Evolutionary conservation across 2,329 filamentous ascomycete genomes (phyloP).

Genomic region (Alternaria postmessia): DNA sequence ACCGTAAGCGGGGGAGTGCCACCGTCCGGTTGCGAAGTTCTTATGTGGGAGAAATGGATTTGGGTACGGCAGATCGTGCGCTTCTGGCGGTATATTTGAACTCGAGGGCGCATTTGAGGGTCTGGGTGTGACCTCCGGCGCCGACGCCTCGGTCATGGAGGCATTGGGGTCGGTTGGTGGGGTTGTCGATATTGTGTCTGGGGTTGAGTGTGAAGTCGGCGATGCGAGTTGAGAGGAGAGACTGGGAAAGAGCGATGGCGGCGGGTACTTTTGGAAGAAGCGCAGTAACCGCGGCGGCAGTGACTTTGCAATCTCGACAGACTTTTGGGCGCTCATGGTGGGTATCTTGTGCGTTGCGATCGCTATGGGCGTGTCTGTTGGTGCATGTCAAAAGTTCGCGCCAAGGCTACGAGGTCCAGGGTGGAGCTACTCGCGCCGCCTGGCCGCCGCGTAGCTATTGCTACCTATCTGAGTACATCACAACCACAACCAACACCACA

Average conservation of each 20-base stretch:
- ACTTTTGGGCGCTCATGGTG: conserved; percentile 42
- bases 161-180: conserved; percentile 51
- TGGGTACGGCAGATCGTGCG: conserved; percentile 60
- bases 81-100: conserved; percentile 23
- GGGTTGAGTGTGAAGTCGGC: conserved; percentile 16
- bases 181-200: conserved; percentile 32
- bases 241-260: conserved; percentile 59
- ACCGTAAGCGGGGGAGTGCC: conserved; percentile 84
- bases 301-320: conserved; percentile 68
- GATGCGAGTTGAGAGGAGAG: conserved; percentile 31
- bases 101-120: conserved; percentile 21
- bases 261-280: conserved; percentile 92
- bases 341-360: conserved; percentile 16
- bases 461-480: conserved; percentile 26
- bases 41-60: conserved; percentile 86
- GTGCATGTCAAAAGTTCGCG: conserved; percentile 21
- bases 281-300: conserved; percentile 80
- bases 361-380: background rate
- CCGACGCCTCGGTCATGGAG: conserved; percentile 42
- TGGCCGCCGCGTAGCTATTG: conserved; percentile 26
- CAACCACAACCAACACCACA: conserved; percentile 11
- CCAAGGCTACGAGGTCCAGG: conserved; percentile 14
- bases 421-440: conserved; percentile 17
- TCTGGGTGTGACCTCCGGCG: conserved; percentile 34
- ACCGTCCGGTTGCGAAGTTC: conserved; percentile 79